A percentile compares a stretch with the other conserved stretches of the same genome.
Conservation (phyloP, 345 rosid species). For the Camelina neglecta region DNA sequence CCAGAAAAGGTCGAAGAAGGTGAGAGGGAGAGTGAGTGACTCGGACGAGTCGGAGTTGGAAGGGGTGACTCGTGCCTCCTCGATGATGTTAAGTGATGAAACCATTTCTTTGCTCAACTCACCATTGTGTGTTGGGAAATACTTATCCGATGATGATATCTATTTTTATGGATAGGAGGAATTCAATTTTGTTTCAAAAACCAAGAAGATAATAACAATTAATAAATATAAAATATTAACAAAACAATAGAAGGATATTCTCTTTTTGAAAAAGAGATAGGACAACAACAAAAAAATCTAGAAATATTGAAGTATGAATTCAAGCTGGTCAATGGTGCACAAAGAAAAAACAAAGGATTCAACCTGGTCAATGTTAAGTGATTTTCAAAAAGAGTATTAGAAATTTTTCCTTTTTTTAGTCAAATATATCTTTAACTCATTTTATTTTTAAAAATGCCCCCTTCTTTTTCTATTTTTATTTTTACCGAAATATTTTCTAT, state of each 20-base stretch:
- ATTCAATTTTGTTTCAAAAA: conserved; percentile 7
- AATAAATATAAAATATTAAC: neutral
- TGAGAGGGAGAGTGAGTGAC: conserved; percentile 41
- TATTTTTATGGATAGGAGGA: conserved; percentile 1
- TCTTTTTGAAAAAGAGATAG: neutral
- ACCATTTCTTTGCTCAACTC: conserved; percentile 8
- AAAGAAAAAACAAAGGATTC: neutral
- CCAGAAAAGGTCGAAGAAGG: conserved; percentile 46
- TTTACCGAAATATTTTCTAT: too few relatives aligned
- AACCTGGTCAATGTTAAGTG: neutral
- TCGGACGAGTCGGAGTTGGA: conserved; percentile 27
- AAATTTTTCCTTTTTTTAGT: neutral
- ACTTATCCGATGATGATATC: neutral
- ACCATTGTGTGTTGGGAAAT: neutral
- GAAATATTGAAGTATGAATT: neutral
- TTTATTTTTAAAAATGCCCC: too few relatives aligned
- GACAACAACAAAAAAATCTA: too few relatives aligned
- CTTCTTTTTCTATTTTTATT: too few relatives aligned
- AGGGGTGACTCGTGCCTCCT: conserved; percentile 35
- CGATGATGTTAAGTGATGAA: neutral
- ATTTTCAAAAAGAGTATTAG: neutral
- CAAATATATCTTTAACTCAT: neutral
- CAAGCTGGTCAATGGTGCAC: neutral
- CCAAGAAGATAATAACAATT: too few relatives aligned
- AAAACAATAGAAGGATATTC: neutral